A percentile compares a stretch with the other conserved stretches of the same genome.
These are phyloP conservation scores for Fusarium sulawesiense DNA, from an alignment of 2,329 filamentous ascomycete species.

Conservation along the genomic window DNA sequence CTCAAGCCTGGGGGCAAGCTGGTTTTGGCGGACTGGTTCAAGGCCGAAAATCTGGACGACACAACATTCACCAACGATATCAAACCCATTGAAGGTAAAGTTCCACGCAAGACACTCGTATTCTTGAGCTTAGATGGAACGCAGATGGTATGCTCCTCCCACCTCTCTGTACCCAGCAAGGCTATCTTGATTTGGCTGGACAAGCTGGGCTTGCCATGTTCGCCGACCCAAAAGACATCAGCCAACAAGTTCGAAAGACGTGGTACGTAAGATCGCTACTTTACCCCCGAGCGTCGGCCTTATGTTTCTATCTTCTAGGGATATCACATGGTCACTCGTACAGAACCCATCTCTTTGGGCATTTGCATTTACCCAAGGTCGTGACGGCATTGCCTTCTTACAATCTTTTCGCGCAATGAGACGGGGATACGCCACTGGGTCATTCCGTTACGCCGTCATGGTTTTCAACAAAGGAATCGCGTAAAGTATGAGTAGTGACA, in stretches of 20 bases:
- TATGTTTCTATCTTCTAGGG: constrained; percentile 54
- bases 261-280: constrained; percentile 57
- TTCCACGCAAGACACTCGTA: not conserved
- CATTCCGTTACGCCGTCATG: constrained; percentile 69
- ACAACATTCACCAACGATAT: constrained; percentile 63
- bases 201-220: constrained; percentile 60
- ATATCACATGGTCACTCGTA: constrained; percentile 70
- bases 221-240: constrained; percentile 65
- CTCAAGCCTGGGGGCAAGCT: constrained; percentile 63
- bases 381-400: constrained; percentile 70
- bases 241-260: constrained; percentile 67
- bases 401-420: constrained; percentile 72
- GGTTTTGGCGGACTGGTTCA: constrained; percentile 72
- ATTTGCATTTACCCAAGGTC: constrained; percentile 69
- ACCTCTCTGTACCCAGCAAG: constrained; percentile 63
- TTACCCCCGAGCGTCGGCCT: too few relatives aligned
- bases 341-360: constrained; percentile 71
- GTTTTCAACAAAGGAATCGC: constrained; percentile 59
- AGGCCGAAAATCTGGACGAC: constrained; percentile 59
- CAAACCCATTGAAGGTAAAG: constrained; percentile 66
- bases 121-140: not conserved
- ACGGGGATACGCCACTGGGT: constrained; percentile 68
- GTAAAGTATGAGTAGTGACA: not conserved
- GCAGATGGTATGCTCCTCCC: constrained; percentile 70
- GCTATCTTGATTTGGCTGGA: constrained; percentile 63